Evolutionary conservation across 345 rosid genomes (phyloP).

Genomic region (Kandelia obovata): DNA sequence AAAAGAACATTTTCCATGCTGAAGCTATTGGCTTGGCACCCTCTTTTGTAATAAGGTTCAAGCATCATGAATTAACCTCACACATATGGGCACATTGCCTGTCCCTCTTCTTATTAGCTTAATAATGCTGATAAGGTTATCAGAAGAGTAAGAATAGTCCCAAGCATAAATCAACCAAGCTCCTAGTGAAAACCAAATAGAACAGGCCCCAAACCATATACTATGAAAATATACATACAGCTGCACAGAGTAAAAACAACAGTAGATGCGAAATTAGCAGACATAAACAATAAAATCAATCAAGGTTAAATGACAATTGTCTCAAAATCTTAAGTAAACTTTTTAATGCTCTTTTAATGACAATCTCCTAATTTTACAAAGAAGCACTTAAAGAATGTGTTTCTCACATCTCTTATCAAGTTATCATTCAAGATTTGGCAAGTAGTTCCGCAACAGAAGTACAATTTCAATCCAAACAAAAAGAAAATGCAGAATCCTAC

Average conservation of each 20-base stretch:
- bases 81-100: constrained; percentile 24
- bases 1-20: constrained; percentile 47
- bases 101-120: constrained; percentile 13
- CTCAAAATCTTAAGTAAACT: not conserved
- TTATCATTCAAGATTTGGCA: not conserved
- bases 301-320: not conserved
- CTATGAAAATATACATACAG: constrained; percentile 1
- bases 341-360: not conserved
- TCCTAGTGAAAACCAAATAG: constrained; percentile 9
- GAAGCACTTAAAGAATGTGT: not conserved
- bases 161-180: constrained; percentile 8
- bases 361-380: not conserved
- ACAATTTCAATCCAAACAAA: constrained; percentile 1
- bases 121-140: constrained; percentile 3
- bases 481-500: not conserved
- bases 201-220: constrained; percentile 13
- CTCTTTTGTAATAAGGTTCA: constrained; percentile 35
- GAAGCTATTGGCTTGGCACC: constrained; percentile 23
- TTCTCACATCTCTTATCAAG: not conserved
- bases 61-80: constrained; percentile 40
- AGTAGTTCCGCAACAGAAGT: not conserved
- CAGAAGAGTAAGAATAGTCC: not conserved
- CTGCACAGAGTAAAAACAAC: constrained; percentile 14
- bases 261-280: not conserved
- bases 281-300: not conserved